Evolutionary conservation across 257 asterid genomes (phyloP).

Genomic region (Nyctanthes arbortristis): DNA sequence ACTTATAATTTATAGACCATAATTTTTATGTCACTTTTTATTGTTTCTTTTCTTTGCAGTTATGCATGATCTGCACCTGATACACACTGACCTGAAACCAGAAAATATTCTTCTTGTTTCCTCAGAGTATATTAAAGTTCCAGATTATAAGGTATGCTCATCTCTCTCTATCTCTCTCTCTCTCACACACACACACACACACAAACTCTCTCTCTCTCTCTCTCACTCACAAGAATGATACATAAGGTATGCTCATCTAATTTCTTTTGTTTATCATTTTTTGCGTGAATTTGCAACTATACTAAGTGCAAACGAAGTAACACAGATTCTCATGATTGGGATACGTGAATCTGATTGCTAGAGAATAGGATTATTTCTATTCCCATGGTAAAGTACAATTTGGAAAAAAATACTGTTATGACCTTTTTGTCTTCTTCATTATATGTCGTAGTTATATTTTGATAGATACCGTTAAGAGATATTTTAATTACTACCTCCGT

Average conservation of each 20-base stretch:
- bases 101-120: slow-evolving; percentile 91
- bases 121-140: slow-evolving; percentile 72
- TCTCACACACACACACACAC: no score
- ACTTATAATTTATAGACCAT: slow-evolving; percentile 1
- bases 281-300: slow-evolving; percentile 1
- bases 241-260: slow-evolving; percentile 55
- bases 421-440: background rate
- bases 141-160: slow-evolving; percentile 66
- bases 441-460: background rate
- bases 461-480: no score
- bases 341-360: slow-evolving; percentile 1
- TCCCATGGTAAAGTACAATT: no score
- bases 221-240: no score
- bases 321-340: background rate
- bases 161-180: no score
- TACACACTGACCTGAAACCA: slow-evolving; percentile 96
- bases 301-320: background rate
- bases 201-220: no score
- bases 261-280: slow-evolving; percentile 7
- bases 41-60: slow-evolving; percentile 51
- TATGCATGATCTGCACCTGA: slow-evolving; percentile 84
- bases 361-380: background rate
- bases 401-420: no score
- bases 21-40: slow-evolving; percentile 13
- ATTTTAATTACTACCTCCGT: no score